Base-by-base conservation (phyloP, 108 stramenopile genomes). In the Cyclotella choctawhatcheeana region DNA sequence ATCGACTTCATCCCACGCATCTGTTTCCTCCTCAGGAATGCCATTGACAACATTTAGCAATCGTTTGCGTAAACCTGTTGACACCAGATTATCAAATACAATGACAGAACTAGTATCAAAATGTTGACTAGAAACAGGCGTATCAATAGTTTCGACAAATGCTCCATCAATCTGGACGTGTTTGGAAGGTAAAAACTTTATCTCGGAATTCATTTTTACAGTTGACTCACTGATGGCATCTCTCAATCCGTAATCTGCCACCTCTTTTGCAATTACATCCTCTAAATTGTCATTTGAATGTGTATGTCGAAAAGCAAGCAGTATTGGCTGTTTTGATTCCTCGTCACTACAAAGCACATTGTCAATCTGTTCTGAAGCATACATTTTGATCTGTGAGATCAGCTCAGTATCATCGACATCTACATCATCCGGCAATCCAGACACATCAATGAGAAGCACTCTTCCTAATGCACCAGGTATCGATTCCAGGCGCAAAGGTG, bases 11-110 rank as follows among this genome's bases (percentile, higher is more conserved):
- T 85, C 82, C 81, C 77, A 86, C 17, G 26, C 50, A 25, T 82
- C 65, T 27, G 0, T 22, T 10, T 20, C 43, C 29, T 69, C 69
- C 27, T 71, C 64, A 44, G 62, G 54, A 62, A 34, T 30, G 16
- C 85, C 84, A 12, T 85, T 62, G 26, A 80, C 71, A 20, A 85
- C 82, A 30, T 86, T 79, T 24, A 89, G 56, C 32, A 89, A 58
- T 21, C 85, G 52, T 31, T 58, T 55, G 24, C 85, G 55, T 44
- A 89, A 59, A 29, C 79, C 67, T n/a, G 82, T 63, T 34, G 56
- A 71, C n/a, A 86, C 20, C 8, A 89, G 58, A 74, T 89, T 58
- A 45, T 89, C 88, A 67, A 89, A 86, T 22, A 86, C 70, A 26
- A 83, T 12, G 12, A 86, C 44, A 12, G 82, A 73, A 53, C 85